Evolutionary conservation across 768 basidiomycete genomes (phyloP).

Genomic region (Lactarius deliciosus): DNA sequence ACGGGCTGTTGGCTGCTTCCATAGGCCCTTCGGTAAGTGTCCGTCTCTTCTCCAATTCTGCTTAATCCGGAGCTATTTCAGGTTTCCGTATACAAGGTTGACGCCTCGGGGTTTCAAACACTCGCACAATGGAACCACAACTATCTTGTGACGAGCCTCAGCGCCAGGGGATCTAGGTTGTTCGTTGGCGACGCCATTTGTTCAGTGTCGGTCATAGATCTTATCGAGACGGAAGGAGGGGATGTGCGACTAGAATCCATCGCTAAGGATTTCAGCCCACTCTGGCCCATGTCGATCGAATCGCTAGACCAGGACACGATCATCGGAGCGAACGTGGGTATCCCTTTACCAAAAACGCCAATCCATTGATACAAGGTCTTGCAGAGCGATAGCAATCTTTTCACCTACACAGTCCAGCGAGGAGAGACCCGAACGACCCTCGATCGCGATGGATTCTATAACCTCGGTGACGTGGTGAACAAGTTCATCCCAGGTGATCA

Average conservation of each 20-base stretch:
- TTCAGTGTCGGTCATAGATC: conserved; percentile 69
- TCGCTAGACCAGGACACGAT: conserved; percentile 52
- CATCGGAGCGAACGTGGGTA: conserved; percentile 73
- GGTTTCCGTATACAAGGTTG: conserved; percentile 43
- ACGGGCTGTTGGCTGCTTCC: conserved; percentile 58
- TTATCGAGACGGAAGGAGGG: conserved; percentile 43
- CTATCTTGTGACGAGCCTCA: conserved; percentile 71
- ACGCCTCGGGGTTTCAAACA: conserved; percentile 43
- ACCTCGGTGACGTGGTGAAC: conserved; percentile 75
- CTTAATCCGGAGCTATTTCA: conserved; percentile 11
- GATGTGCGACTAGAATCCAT: conserved; percentile 40
- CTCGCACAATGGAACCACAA: conserved; percentile 76
- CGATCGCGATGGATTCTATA: conserved; percentile 66
- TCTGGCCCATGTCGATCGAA: conserved; percentile 72
- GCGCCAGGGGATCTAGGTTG: conserved; percentile 52
- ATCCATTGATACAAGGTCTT: background rate
- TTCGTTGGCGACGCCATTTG: conserved; percentile 79
- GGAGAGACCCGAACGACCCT: conserved; percentile 47
- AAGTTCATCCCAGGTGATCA: conserved; percentile 66
- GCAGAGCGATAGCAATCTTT: conserved; percentile 67
- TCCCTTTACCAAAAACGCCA: conserved; percentile 7
- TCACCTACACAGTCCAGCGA: conserved; percentile 54
- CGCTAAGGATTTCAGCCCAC: conserved; percentile 71
- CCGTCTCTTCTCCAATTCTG: background rate
- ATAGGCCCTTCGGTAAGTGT: conserved; percentile 70